Percentiles rank a stretch among this genome's conserved stretches.
Evolutionary conservation across 1,284 basidiomycete genomes (phyloP).

Genomic region (Austroboletus novae-zelandiae): DNA sequence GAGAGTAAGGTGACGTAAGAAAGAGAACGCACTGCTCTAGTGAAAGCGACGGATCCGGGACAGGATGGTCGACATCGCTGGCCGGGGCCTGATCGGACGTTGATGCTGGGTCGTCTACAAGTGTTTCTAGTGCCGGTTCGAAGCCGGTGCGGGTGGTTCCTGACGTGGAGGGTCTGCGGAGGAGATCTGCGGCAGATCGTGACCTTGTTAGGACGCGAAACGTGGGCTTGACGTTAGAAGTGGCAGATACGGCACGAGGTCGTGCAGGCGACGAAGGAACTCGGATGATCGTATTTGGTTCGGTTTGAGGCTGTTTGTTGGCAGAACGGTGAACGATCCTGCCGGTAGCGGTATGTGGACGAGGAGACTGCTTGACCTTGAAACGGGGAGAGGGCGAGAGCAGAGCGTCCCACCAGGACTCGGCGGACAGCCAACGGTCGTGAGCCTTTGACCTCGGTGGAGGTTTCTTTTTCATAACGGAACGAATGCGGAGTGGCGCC

Average conservation of each 20-base stretch:
- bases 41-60: slow-evolving; percentile 60
- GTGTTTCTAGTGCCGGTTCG: slow-evolving; percentile 20
- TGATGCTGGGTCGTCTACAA: slow-evolving; percentile 13
- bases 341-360: slow-evolving; percentile 14
- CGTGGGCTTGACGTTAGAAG: slow-evolving; percentile 17
- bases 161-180: slow-evolving; percentile 8
- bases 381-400: slow-evolving; percentile 72
- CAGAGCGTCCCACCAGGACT: slow-evolving; percentile 77
- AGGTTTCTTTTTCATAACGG: slow-evolving; percentile 10
- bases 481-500: background rate
- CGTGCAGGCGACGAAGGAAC: slow-evolving; percentile 10
- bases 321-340: slow-evolving; percentile 51
- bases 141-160: slow-evolving; percentile 10
- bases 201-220: slow-evolving; percentile 48
- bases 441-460: slow-evolving; percentile 36
- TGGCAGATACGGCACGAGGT: slow-evolving; percentile 23
- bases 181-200: slow-evolving; percentile 42
- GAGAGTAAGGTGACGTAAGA: background rate
- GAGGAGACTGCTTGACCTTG: slow-evolving; percentile 36
- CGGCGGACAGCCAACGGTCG: slow-evolving; percentile 66
- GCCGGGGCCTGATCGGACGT: slow-evolving; percentile 33
- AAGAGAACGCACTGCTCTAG: slow-evolving; percentile 49
- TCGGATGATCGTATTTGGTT: background rate
- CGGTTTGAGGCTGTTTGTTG: slow-evolving; percentile 39
- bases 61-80: slow-evolving; percentile 52